Evolutionary conservation across 139 green algal genomes (phyloP).

Genomic region (Coelastrella sp.): DNA sequence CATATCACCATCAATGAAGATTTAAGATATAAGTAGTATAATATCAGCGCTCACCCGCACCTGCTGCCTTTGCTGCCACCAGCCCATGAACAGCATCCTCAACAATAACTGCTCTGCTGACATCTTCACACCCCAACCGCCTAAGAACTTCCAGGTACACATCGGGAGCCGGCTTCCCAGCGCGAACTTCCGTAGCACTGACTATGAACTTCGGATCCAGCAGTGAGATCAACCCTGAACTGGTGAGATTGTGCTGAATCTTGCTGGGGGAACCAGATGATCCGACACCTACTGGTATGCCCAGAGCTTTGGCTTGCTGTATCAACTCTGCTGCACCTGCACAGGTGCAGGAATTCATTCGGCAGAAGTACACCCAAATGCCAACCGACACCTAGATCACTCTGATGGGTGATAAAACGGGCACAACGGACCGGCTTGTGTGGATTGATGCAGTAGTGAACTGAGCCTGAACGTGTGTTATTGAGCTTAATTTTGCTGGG

Average conservation of each 20-base stretch:
- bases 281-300: conserved; percentile 62
- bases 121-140: conserved; percentile 67
- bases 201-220: conserved; percentile 59
- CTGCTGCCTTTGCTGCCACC: conserved; percentile 62
- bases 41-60: conserved; percentile 27
- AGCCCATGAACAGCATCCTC: conserved; percentile 84
- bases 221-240: conserved; percentile 61
- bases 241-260: conserved; percentile 76
- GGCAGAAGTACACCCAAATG: too few species aligned
- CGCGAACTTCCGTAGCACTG: conserved; percentile 23
- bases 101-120: conserved; percentile 66
- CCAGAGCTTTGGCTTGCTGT: conserved; percentile 37
- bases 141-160: conserved; percentile 82
- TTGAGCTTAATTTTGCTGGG: too few species aligned
- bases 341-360: too few species aligned
- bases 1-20: too few species aligned
- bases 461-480: too few species aligned
- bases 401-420: too few species aligned
- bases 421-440: too few species aligned
- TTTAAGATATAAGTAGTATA: too few species aligned
- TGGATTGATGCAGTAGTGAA: too few species aligned
- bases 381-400: too few species aligned
- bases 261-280: conserved; percentile 75
- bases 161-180: conserved; percentile 68
- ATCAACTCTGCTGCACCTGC: conserved; percentile 56